phyloP scores from a whole-genome alignment of 495 filamentous ascomycete species.

The Apiosordaria backusii region DNA sequence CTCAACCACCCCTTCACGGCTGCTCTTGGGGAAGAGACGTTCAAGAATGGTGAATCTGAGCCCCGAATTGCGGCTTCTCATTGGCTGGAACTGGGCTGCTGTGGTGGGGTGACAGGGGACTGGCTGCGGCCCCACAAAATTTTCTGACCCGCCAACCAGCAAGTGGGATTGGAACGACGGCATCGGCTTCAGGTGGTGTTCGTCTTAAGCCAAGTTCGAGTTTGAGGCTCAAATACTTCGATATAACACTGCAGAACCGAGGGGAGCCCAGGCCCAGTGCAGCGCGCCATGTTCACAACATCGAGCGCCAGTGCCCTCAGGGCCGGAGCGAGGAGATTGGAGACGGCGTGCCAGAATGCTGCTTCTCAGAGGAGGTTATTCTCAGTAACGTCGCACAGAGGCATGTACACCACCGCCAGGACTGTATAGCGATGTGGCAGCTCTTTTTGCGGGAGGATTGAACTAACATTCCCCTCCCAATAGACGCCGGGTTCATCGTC shows the following conservation, averaged over 20 bases:
- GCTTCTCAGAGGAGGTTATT: slow-evolving; percentile 23
- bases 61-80: background rate
- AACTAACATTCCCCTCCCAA: background rate
- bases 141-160: slow-evolving; percentile 10
- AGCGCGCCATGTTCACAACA: slow-evolving; percentile 23
- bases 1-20: background rate
- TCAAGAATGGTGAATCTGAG: background rate
- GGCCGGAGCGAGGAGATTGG: slow-evolving; percentile 20
- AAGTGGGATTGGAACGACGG: background rate
- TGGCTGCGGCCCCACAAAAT: slow-evolving; percentile 9
- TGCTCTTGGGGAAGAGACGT: slow-evolving; percentile 3
- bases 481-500: slow-evolving; percentile 21
- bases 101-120: background rate
- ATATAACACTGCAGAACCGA: background rate
- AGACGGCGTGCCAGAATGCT: slow-evolving; percentile 6
- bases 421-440: too few species aligned
- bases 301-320: slow-evolving; percentile 19
- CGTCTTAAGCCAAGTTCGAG: background rate
- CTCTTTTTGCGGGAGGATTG: background rate
- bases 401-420: background rate
- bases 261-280: background rate
- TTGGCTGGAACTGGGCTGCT: background rate
- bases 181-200: background rate
- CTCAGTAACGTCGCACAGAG: slow-evolving; percentile 22
- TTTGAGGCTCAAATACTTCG: background rate